Percentiles rank a stretch among this genome's conserved stretches.
Evolutionary conservation across 345 rosid species (phyloP).

Genomic region (Syzygium jambos): DNA sequence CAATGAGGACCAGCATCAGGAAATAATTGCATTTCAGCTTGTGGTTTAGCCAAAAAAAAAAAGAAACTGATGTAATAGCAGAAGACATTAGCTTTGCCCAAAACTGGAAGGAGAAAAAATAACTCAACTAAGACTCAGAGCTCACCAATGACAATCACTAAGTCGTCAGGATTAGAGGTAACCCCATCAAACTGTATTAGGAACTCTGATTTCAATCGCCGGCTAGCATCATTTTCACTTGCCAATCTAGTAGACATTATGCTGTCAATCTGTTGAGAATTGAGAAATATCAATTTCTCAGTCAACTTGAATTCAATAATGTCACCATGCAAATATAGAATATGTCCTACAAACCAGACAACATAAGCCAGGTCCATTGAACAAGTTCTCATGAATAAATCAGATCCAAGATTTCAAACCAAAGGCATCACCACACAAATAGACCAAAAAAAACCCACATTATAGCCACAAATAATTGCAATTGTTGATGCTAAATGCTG

Average conservation of each 20-base stretch:
- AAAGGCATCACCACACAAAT: neutral
- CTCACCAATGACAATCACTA: conserved; percentile 86
- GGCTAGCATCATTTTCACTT: conserved; percentile 89
- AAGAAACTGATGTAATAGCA: neutral
- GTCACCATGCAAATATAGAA: neutral
- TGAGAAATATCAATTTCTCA: neutral
- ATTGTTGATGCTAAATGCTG: neutral
- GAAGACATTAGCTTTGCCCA: neutral
- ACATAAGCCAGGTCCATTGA: neutral
- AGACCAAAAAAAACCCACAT: neutral
- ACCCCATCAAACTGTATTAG: conserved; percentile 94
- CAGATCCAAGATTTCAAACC: neutral
- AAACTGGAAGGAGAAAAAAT: neutral
- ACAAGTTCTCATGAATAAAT: neutral
- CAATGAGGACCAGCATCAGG: neutral
- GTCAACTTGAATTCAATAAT: neutral
- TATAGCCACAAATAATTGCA: neutral
- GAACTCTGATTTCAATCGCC: conserved; percentile 92
- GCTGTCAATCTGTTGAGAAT: conserved; percentile 72
- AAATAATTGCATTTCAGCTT: neutral
- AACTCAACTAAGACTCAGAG: neutral
- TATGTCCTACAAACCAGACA: neutral
- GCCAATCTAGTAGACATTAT: conserved; percentile 81
- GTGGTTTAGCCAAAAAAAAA: neutral
- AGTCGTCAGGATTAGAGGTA: conserved; percentile 74